A percentile compares a stretch with the other conserved stretches of the same genome.
These are phyloP conservation scores for Phialocephala sp. DNA, from an alignment of 2,329 filamentous ascomycete genomes.

Conservation along the genomic window DNA sequence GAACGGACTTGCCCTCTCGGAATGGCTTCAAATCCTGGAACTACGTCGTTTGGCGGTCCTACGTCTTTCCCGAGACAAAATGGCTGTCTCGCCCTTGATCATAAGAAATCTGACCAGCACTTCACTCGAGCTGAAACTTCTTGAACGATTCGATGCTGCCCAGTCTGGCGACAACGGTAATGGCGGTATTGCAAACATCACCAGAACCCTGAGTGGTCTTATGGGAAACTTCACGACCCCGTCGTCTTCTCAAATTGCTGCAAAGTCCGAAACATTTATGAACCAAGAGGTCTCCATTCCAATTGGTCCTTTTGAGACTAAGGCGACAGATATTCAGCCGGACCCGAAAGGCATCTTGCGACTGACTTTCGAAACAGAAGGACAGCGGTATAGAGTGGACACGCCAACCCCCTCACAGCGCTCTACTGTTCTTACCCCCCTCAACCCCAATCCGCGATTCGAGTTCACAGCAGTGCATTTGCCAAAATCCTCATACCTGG, in stretches of 20 bases:
- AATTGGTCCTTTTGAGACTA: slow-evolving; percentile 71
- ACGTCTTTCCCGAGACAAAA: slow-evolving; percentile 16
- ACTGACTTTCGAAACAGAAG: slow-evolving; percentile 72
- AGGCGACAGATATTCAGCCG: slow-evolving; percentile 65
- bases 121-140: slow-evolving; percentile 71
- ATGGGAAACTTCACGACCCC: slow-evolving; percentile 52
- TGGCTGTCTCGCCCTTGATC: slow-evolving; percentile 55
- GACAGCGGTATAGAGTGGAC: slow-evolving; percentile 74
- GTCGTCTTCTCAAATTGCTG: slow-evolving; percentile 44
- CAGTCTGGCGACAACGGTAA: slow-evolving; percentile 34
- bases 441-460: slow-evolving; percentile 56
- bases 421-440: slow-evolving; percentile 64
- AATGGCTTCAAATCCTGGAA: neutral
- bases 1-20: neutral
- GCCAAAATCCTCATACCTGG: slow-evolving; percentile 57
- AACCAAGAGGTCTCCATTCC: slow-evolving; percentile 66
- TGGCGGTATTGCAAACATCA: slow-evolving; percentile 47
- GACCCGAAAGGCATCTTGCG: slow-evolving; percentile 71
- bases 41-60: neutral
- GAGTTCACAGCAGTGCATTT: slow-evolving; percentile 72
- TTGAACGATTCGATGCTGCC: slow-evolving; percentile 74
- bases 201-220: slow-evolving; percentile 52
- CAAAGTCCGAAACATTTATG: slow-evolving; percentile 65
- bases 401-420: slow-evolving; percentile 66
- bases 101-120: slow-evolving; percentile 83